phyloP scores from a whole-genome alignment of 306 rosid species.

The Canavalia gladiata region DNA sequence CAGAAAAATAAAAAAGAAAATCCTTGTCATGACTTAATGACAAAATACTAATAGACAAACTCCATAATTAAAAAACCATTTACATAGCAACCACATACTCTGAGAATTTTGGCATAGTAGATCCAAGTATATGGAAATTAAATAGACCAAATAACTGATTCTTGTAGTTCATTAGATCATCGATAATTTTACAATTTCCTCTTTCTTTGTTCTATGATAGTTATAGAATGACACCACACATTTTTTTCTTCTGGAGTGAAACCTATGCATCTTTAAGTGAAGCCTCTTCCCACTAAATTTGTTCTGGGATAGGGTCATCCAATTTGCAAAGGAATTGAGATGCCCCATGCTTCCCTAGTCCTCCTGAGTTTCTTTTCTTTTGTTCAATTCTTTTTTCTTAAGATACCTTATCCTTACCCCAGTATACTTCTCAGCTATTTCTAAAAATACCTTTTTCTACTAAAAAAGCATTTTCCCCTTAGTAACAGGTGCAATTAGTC shows the following conservation, averaged over 20 bases:
- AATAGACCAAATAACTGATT: conserved; percentile 28
- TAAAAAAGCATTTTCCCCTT: conserved; percentile 7
- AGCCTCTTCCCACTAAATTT: conserved; percentile 23
- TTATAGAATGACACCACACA: background rate
- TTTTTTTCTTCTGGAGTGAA: conserved; percentile 27
- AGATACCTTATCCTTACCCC: conserved; percentile 13
- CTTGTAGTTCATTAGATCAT: conserved; percentile 36
- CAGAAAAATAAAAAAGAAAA: conserved; percentile 14
- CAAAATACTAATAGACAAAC: conserved; percentile 19
- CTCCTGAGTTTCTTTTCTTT: conserved; percentile 1
- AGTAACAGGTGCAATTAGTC: conserved; percentile 1
- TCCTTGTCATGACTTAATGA: background rate
- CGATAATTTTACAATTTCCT: conserved; percentile 23
- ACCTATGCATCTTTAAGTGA: conserved; percentile 15
- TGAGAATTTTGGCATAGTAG: conserved; percentile 6
- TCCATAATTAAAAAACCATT: conserved; percentile 10
- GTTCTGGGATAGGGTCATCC: conserved; percentile 14
- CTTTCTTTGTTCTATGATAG: conserved; percentile 13
- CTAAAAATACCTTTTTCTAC: background rate
- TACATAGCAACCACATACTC: background rate
- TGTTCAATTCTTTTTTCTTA: background rate
- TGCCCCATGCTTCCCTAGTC: conserved; percentile 2
- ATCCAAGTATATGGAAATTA: conserved; percentile 25
- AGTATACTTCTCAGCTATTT: background rate
- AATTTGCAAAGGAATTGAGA: conserved; percentile 21